Evolutionary conservation across 208 protist genomes (phyloP).

Genomic region (Trypanosoma platydactyli): DNA sequence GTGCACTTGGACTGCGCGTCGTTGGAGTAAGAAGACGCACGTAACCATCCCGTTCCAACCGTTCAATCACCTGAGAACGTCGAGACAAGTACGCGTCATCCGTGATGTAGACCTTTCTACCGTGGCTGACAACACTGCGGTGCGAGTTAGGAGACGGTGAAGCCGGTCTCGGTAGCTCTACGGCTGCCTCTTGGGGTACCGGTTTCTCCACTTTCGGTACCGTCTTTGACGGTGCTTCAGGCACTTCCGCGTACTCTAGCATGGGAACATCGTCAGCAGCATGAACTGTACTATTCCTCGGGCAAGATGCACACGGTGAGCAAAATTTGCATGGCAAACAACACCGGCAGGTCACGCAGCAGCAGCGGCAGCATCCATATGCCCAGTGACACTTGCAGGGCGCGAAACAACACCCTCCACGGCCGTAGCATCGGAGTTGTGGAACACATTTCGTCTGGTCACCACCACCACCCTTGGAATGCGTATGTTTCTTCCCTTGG

Average conservation of each 20-base stretch:
- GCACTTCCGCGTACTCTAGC: neutral
- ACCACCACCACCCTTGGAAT: conserved; percentile 7
- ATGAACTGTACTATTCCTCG: neutral
- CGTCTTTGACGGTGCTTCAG: conserved; percentile 13
- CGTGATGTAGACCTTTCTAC: conserved; percentile 81
- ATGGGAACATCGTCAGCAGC: conserved; percentile 6
- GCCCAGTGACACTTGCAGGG: conserved; percentile 10
- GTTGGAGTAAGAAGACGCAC: conserved; percentile 35
- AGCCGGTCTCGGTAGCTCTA: neutral
- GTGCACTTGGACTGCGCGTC: conserved; percentile 55
- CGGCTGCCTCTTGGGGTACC: neutral
- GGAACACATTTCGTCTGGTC: neutral
- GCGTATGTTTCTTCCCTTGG: neutral
- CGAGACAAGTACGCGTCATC: conserved; percentile 66
- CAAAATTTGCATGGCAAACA: conserved; percentile 3
- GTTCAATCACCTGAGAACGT: conserved; percentile 50
- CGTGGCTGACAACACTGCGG: conserved; percentile 34
- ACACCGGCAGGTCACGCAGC: neutral
- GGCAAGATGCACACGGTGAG: conserved; percentile 16
- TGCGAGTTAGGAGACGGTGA: conserved; percentile 1
- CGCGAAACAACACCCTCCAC: conserved; percentile 13
- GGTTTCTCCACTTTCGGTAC: conserved; percentile 1
- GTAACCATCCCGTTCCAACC: conserved; percentile 59
- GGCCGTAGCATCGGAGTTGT: neutral
- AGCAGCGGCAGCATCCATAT: conserved; percentile 2